Percentiles rank a stretch among this genome's conserved stretches.
Conservation (phyloP, 2,329 filamentous ascomycete genomes). For the Colletotrichum euphorbiae region DNA sequence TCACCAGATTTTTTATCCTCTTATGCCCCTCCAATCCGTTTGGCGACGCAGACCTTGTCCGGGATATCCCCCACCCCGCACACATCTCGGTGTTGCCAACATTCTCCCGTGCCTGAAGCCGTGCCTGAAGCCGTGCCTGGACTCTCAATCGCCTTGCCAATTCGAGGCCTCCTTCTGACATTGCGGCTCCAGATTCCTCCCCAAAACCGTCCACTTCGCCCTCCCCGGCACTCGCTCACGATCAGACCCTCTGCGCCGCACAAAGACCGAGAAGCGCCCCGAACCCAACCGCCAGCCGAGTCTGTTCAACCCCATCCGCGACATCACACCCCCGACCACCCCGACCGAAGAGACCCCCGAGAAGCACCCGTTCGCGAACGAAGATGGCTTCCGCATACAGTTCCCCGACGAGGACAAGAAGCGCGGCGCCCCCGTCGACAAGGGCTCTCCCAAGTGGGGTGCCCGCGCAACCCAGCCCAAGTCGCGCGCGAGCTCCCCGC, state of each 20-base stretch:
- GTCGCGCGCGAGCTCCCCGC: constrained; percentile 78
- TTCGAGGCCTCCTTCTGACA: constrained; percentile 12
- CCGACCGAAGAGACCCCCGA: constrained; percentile 60
- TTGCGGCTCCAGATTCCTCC: constrained; percentile 76
- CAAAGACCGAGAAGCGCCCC: constrained; percentile 39
- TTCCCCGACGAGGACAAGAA: constrained; percentile 60
- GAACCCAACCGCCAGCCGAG: constrained; percentile 58
- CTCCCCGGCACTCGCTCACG: constrained; percentile 66
- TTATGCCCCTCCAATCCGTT: constrained; percentile 16
- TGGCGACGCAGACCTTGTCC: not conserved
- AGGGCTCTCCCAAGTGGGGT: constrained; percentile 83
- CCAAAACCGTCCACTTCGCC: constrained; percentile 91
- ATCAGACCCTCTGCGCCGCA: constrained; percentile 45
- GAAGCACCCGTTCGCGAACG: constrained; percentile 66
- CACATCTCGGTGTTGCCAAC: not conserved
- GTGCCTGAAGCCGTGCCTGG: constrained; percentile 2
- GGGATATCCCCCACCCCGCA: constrained; percentile 14
- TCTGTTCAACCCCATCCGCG: constrained; percentile 61
- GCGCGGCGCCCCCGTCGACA: constrained; percentile 76
- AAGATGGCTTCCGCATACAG: constrained; percentile 68
- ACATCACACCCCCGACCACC: constrained; percentile 68
- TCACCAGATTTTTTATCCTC: constrained; percentile 7
- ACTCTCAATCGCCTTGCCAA: not conserved
- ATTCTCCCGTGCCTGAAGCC: not conserved
- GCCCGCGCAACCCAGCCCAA: constrained; percentile 80